Conservation (phyloP, 1,139 yeast species). For the Yamadazyma friedrichii region DNA sequence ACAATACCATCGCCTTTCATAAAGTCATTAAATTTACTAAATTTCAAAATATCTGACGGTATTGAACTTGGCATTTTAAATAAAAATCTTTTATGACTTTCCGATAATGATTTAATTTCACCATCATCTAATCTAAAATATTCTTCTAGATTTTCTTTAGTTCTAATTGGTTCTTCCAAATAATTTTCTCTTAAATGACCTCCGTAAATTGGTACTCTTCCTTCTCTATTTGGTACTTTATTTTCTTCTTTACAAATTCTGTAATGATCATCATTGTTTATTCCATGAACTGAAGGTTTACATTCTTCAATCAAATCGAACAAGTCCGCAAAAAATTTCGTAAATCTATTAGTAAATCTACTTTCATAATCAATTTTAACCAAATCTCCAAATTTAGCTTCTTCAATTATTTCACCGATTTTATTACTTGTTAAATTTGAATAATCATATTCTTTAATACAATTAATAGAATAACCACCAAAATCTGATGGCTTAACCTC, state of each 20-base stretch:
- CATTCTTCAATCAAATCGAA: constrained; percentile 19
- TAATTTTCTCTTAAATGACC: constrained; percentile 37
- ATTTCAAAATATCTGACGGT: constrained; percentile 22
- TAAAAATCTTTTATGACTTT: constrained; percentile 22
- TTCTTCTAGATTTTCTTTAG: constrained; percentile 21
- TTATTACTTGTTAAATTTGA: constrained; percentile 10
- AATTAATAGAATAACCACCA: constrained; percentile 9
- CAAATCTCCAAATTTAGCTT: constrained; percentile 18
- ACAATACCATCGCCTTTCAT: constrained; percentile 58
- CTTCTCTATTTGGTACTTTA: constrained; percentile 22
- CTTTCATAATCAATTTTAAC: constrained; percentile 17
- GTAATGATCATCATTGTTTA: constrained; percentile 31
- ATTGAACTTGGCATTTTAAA: constrained; percentile 20
- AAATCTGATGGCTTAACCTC: constrained; percentile 11
- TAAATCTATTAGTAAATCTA: constrained; percentile 18
- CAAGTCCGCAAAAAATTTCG: constrained; percentile 20
- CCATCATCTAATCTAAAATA: constrained; percentile 21
- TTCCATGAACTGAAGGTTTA: constrained; percentile 22
- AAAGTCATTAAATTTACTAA: constrained; percentile 22
- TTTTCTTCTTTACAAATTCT: constrained; percentile 19
- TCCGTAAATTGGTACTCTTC: constrained; percentile 31
- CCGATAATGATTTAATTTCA: constrained; percentile 21
- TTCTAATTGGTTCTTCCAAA: constrained; percentile 27
- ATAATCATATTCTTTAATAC: constrained; percentile 19
- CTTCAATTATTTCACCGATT: constrained; percentile 11